Percentiles rank a stretch among this genome's conserved stretches.
These are phyloP conservation scores for Rhodotorula graminis DNA, from an alignment of 768 basidiomycete species.

Conservation along the genomic window DNA sequence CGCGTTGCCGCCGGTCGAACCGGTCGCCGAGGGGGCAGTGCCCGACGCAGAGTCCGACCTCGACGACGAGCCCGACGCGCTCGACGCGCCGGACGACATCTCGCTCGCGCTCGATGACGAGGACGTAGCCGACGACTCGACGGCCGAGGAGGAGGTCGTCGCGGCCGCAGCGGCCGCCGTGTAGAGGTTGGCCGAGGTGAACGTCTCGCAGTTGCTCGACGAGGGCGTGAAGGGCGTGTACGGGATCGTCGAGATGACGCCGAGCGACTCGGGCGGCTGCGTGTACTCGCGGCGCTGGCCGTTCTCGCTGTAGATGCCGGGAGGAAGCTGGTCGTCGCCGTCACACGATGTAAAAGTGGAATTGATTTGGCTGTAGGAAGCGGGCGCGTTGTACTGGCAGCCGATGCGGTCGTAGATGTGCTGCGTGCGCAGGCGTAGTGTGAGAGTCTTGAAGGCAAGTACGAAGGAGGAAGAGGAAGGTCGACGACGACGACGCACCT, in stretches of 20 bases:
- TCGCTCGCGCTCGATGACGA: neutral
- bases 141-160: slow-evolving; percentile 11
- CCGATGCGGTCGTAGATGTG: slow-evolving; percentile 67
- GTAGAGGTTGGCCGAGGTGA: slow-evolving; percentile 36
- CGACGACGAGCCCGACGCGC: neutral
- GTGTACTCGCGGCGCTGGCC: slow-evolving; percentile 21
- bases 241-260: slow-evolving; percentile 41
- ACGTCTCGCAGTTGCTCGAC: slow-evolving; percentile 43
- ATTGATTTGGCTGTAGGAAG: slow-evolving; percentile 53
- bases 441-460: neutral
- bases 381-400: slow-evolving; percentile 67
- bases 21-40: neutral
- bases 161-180: slow-evolving; percentile 13
- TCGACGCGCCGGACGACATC: neutral
- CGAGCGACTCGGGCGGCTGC: slow-evolving; percentile 41
- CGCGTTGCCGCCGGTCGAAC: neutral
- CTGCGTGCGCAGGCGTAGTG: slow-evolving; percentile 55
- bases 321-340: slow-evolving; percentile 61
- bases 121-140: neutral
- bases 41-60: neutral
- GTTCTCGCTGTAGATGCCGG: slow-evolving; percentile 29
- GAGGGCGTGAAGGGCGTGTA: slow-evolving; percentile 43
- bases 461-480: neutral
- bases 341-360: slow-evolving; percentile 63
- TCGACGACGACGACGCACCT: neutral